These are phyloP conservation scores for Garcia nutans DNA, from an alignment of 345 rosid genomes.

Conservation along the genomic window DNA sequence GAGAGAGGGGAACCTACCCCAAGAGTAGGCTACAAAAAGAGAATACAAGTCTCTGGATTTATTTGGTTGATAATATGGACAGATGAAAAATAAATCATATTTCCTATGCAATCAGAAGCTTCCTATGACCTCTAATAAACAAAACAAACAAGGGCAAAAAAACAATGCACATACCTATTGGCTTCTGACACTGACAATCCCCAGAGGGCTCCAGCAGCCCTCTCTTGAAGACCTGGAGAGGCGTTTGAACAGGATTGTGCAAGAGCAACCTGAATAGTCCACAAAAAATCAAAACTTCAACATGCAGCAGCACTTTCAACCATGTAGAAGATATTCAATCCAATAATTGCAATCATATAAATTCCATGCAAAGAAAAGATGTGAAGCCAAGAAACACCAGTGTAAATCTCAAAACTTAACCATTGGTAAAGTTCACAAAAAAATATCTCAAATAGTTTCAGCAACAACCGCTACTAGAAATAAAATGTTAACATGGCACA, in stretches of 20 bases:
- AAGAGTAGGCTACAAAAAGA: not conserved
- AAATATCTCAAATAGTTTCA: not conserved
- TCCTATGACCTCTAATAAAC: not conserved
- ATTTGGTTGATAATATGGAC: not conserved
- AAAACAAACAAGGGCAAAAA: not conserved
- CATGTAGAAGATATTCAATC: not conserved
- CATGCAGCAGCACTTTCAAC: slow-evolving; percentile 10
- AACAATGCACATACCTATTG: slow-evolving; percentile 52
- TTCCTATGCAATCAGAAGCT: not conserved
- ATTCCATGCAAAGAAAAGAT: not conserved
- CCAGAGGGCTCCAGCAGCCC: slow-evolving; percentile 99
- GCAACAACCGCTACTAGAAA: not conserved
- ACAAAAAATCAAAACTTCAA: slow-evolving; percentile 22
- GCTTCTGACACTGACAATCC: slow-evolving; percentile 94
- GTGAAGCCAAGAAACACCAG: slow-evolving; percentile 3
- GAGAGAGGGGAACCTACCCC: not conserved
- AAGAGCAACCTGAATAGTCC: slow-evolving; percentile 62
- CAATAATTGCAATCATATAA: slow-evolving; percentile 1
- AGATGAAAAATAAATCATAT: not conserved
- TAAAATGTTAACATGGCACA: not conserved
- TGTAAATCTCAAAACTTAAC: not conserved
- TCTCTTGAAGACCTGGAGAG: slow-evolving; percentile 92
- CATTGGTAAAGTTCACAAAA: not conserved
- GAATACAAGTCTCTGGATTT: not conserved
- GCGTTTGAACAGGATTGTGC: slow-evolving; percentile 85